Evolutionary conservation across 2,329 filamentous ascomycete genomes (phyloP).

Genomic region (Ambrosiella xylebori): DNA sequence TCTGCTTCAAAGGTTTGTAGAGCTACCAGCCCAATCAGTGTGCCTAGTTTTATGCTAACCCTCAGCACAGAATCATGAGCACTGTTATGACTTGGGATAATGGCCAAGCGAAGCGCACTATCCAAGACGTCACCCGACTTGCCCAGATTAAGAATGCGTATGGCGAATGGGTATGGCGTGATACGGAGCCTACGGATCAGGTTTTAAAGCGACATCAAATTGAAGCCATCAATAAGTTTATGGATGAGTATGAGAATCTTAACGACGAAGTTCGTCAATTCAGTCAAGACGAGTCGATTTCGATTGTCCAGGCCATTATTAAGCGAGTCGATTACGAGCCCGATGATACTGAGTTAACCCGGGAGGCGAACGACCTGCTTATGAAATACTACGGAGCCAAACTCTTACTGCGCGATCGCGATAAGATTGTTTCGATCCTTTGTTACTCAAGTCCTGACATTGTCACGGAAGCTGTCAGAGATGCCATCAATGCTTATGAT

Average conservation of each 20-base stretch:
- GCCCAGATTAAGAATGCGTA: constrained; percentile 1
- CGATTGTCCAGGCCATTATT: constrained; percentile 52
- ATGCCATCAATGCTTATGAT: constrained; percentile 50
- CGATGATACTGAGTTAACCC: constrained; percentile 4
- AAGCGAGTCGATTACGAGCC: constrained; percentile 31
- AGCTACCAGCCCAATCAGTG: not conserved
- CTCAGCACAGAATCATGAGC: constrained; percentile 44
- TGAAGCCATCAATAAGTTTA: constrained; percentile 40
- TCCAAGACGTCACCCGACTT: not conserved
- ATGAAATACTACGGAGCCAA: constrained; percentile 40
- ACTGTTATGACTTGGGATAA: constrained; percentile 58
- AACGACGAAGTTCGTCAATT: constrained; percentile 41
- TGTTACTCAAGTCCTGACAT: constrained; percentile 55
- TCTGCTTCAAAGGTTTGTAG: constrained; percentile 41
- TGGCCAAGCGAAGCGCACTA: constrained; percentile 38
- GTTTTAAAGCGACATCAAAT: constrained; percentile 36
- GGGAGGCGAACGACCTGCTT: constrained; percentile 8
- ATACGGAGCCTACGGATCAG: not conserved
- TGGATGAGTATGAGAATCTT: constrained; percentile 32
- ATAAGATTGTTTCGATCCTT: constrained; percentile 47
- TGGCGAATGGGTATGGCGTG: constrained; percentile 1
- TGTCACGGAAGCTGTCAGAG: constrained; percentile 50
- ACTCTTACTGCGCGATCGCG: constrained; percentile 57
- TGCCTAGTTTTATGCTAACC: constrained; percentile 10
- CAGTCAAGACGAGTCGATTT: constrained; percentile 34